Evolutionary conservation across 2,329 filamentous ascomycete genomes (phyloP).

Genomic region (Ophiobolus disseminans): DNA sequence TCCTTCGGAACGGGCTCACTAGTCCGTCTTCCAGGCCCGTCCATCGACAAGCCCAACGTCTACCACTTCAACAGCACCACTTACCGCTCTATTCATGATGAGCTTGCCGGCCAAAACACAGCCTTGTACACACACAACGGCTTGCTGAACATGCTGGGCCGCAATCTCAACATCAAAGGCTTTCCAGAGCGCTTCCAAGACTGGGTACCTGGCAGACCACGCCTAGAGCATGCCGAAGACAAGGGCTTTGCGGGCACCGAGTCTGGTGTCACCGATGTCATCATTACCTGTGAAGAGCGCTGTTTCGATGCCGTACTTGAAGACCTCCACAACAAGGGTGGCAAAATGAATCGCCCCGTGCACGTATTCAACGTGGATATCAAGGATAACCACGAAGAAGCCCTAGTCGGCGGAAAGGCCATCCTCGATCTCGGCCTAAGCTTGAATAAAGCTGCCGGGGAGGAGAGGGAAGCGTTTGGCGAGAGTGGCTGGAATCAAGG

Average conservation of each 20-base stretch:
- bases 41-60: slow-evolving; percentile 92
- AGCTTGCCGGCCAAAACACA: slow-evolving; percentile 84
- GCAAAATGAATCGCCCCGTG: slow-evolving; percentile 87
- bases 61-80: slow-evolving; percentile 98
- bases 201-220: slow-evolving; percentile 86
- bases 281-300: slow-evolving; percentile 96
- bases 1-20: slow-evolving; percentile 97
- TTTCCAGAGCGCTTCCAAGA: slow-evolving; percentile 98
- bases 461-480: slow-evolving; percentile 75
- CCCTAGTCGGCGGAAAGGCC: slow-evolving; percentile 84
- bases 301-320: slow-evolving; percentile 99
- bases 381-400: slow-evolving; percentile 97
- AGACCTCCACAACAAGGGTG: slow-evolving; percentile 84
- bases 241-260: slow-evolving; percentile 83
- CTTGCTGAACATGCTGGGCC: slow-evolving; percentile 91
- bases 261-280: slow-evolving; percentile 87
- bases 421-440: slow-evolving; percentile 90
- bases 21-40: slow-evolving; percentile 89
- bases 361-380: slow-evolving; percentile 99
- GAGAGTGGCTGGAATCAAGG: slow-evolving; percentile 71
- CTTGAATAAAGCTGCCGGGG: slow-evolving; percentile 78
- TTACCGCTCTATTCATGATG: slow-evolving; percentile 92
- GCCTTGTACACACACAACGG: slow-evolving; percentile 91
- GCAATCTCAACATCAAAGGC: slow-evolving; percentile 92
- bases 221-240: slow-evolving; percentile 73